A percentile compares a stretch with the other conserved stretches of the same genome.
Evolutionary conservation across 75 land plant species (phyloP).

Genomic region (Adiantum capillusveneris): DNA sequence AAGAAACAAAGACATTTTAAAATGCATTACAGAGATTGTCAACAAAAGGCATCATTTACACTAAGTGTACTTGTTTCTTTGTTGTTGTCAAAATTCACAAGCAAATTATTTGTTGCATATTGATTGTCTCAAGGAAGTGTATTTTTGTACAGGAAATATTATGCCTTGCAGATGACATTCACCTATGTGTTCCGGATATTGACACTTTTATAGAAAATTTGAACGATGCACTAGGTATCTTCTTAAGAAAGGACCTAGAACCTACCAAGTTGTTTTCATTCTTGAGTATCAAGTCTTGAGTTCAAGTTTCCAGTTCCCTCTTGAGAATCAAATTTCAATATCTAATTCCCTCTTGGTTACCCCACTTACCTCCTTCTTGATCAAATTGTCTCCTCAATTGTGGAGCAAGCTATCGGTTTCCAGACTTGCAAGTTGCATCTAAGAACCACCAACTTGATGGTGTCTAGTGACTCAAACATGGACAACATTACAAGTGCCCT

Average conservation of each 20-base stretch:
- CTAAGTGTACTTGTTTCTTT: slow-evolving; percentile 44
- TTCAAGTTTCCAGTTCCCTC: no score
- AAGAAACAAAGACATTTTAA: slow-evolving; percentile 74
- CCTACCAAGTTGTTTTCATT: slow-evolving; percentile 58
- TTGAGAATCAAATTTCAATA: no score
- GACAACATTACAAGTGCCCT: neutral
- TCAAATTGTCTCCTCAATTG: no score
- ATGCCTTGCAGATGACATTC: slow-evolving; percentile 73
- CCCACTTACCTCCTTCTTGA: no score
- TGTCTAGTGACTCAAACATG: neutral
- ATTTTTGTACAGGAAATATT: slow-evolving; percentile 67
- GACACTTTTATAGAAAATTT: slow-evolving; percentile 77
- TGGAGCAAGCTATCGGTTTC: no score
- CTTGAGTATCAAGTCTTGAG: no score
- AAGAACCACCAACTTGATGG: slow-evolving; percentile 54
- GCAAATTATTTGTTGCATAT: no score
- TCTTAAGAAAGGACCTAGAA: slow-evolving; percentile 82
- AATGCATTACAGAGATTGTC: slow-evolving; percentile 70
- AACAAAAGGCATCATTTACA: slow-evolving; percentile 63
- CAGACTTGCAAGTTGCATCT: slow-evolving; percentile 42
- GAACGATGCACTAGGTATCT: slow-evolving; percentile 76
- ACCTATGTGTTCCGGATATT: slow-evolving; percentile 75
- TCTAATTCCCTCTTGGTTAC: no score
- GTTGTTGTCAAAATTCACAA: no score
- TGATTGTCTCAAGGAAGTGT: no score